phyloP scores from a whole-genome alignment of 1,139 yeast genomes.

The Meyerozyma carpophila region DNA sequence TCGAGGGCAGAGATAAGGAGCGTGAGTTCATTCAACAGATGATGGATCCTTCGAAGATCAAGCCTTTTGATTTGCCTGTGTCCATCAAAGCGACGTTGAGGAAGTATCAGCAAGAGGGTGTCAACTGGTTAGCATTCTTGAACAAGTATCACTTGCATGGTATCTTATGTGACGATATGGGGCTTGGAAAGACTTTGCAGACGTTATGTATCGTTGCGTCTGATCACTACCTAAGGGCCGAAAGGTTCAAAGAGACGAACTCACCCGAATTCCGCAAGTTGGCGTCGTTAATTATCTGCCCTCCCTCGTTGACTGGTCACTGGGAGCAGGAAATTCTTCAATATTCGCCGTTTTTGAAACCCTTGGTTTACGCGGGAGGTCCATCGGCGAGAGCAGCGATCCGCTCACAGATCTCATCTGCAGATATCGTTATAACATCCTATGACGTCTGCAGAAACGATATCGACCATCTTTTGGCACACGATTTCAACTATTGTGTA shows the following conservation, averaged over 20 bases:
- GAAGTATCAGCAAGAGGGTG: conserved; percentile 97
- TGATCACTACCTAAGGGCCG: conserved; percentile 83
- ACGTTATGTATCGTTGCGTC: conserved; percentile 96
- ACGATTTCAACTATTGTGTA: conserved; percentile 88
- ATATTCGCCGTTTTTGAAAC: conserved; percentile 83
- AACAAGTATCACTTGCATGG: conserved; percentile 96
- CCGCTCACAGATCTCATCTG: conserved; percentile 46
- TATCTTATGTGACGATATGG: conserved; percentile 98
- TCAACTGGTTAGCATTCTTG: conserved; percentile 94
- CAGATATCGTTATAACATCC: conserved; percentile 87
- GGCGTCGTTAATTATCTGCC: conserved; percentile 87
- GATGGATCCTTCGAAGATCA: conserved; percentile 96
- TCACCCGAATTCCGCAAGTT: conserved; percentile 67
- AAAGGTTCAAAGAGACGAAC: conserved; percentile 55
- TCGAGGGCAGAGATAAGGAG: conserved; percentile 88
- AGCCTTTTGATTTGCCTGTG: conserved; percentile 84
- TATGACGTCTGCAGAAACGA: conserved; percentile 97
- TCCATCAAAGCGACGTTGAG: conserved; percentile 89
- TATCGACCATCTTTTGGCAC: conserved; percentile 52
- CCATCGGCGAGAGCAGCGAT: conserved; percentile 68
- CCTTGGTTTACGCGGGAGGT: conserved; percentile 86
- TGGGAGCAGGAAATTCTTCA: conserved; percentile 96
- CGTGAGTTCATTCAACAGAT: conserved; percentile 93
- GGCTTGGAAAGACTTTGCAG: conserved; percentile 94
- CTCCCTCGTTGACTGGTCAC: conserved; percentile 96